Evolutionary conservation across 192 early-diverging fungal species (phyloP).

Genomic region (Phycomyces nitens): DNA sequence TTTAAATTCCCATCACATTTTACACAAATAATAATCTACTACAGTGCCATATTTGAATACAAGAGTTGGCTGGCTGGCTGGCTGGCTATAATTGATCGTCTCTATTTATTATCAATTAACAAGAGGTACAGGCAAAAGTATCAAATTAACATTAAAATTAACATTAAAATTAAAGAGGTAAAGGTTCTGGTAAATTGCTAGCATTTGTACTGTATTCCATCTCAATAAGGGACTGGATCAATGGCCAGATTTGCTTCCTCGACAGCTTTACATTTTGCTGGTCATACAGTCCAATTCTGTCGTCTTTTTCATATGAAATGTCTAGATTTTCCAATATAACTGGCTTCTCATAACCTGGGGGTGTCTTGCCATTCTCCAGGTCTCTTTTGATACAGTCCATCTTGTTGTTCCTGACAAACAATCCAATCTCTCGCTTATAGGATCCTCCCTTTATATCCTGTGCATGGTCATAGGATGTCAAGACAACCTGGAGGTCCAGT

Average conservation of each 20-base stretch:
- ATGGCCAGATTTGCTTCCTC: slow-evolving; percentile 56
- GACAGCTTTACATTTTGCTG: slow-evolving; percentile 52
- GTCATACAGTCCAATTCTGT: slow-evolving; percentile 34
- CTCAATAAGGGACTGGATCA: neutral
- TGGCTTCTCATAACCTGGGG: neutral
- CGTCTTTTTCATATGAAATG: slow-evolving; percentile 9
- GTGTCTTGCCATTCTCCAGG: slow-evolving; percentile 33
- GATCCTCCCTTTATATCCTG: slow-evolving; percentile 24
- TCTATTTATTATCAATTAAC: too few species aligned
- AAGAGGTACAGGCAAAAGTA: too few species aligned
- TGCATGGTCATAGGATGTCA: slow-evolving; percentile 55
- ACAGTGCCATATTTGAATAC: too few species aligned
- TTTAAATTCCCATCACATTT: too few species aligned
- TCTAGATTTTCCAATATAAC: slow-evolving; percentile 30
- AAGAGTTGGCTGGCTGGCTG: too few species aligned
- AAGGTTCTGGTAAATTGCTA: too few species aligned
- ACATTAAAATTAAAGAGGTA: too few species aligned
- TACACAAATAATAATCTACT: too few species aligned
- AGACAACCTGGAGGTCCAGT: slow-evolving; percentile 55
- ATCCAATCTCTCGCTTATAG: slow-evolving; percentile 60
- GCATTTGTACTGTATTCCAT: too few species aligned
- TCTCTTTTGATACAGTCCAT: slow-evolving; percentile 22
- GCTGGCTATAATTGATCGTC: too few species aligned
- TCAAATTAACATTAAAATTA: too few species aligned
- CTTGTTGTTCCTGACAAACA: slow-evolving; percentile 31